These are phyloP conservation scores for Emergomyces orientalis DNA, from an alignment of 2,329 filamentous ascomycete genomes.

Conservation along the genomic window DNA sequence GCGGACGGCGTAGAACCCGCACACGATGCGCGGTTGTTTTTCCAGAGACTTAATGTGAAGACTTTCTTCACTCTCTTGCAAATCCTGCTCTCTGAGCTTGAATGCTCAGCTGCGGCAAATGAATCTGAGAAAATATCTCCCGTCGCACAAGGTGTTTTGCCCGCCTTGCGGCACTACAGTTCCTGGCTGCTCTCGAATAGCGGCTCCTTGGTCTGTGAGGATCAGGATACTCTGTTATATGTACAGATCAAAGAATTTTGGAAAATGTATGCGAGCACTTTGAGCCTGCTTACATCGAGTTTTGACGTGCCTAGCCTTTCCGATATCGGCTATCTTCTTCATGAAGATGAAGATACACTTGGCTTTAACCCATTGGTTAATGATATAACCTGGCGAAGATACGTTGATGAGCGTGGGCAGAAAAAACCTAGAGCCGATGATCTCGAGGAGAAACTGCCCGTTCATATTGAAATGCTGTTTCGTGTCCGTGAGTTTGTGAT, in stretches of 20 bases:
- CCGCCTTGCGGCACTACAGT: conserved; percentile 57
- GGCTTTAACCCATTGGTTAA: conserved; percentile 54
- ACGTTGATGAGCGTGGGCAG: conserved; percentile 38
- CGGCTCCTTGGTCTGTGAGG: conserved; percentile 45
- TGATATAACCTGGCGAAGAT: conserved; percentile 42
- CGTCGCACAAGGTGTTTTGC: conserved; percentile 52
- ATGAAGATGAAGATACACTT: conserved; percentile 58
- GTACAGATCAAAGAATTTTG: conserved; percentile 54
- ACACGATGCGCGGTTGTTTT: conserved; percentile 44
- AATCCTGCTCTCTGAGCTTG: conserved; percentile 60
- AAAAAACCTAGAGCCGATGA: conserved; percentile 46
- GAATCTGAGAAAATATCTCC: conserved; percentile 47
- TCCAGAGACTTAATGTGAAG: conserved; percentile 67
- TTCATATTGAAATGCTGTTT: conserved; percentile 57
- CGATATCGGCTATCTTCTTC: conserved; percentile 52
- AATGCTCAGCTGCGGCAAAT: conserved; percentile 40
- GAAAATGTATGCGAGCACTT: conserved; percentile 54
- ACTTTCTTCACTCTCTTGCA: conserved; percentile 65
- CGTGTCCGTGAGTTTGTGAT: conserved; percentile 54
- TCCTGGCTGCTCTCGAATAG: conserved; percentile 55
- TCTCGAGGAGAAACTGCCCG: conserved; percentile 44
- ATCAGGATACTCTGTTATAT: conserved; percentile 45
- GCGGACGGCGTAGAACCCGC: conserved; percentile 35
- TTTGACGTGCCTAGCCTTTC: conserved; percentile 51
- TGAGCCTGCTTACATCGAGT: conserved; percentile 50